Evolutionary conservation across 345 rosid genomes (phyloP).

Genomic region (Streptanthus diversifolius): DNA sequence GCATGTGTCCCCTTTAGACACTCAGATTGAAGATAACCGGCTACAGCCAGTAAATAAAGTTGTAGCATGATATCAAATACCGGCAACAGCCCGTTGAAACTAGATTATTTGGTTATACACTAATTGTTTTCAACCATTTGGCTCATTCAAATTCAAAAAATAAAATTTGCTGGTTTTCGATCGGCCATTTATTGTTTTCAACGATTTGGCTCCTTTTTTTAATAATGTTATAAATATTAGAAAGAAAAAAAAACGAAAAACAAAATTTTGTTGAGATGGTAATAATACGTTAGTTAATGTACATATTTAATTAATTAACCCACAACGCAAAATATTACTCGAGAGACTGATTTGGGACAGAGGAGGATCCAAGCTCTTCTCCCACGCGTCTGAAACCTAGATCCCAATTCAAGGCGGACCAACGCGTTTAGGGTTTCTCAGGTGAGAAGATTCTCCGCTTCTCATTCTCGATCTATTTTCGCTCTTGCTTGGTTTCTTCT

Average conservation of each 20-base stretch:
- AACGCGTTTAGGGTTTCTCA: constrained; percentile 10
- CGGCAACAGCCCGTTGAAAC: constrained; percentile 23
- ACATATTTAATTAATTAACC: not conserved
- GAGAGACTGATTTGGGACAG: not conserved
- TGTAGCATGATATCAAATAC: not conserved
- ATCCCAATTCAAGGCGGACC: not conserved
- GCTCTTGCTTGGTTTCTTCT: not conserved
- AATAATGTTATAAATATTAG: no score
- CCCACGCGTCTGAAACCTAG: constrained; percentile 6
- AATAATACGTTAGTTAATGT: no score
- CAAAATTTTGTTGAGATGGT: no score
- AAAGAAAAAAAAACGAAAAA: no score
- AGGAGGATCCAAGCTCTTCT: constrained; percentile 3
- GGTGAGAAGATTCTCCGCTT: constrained; percentile 10
- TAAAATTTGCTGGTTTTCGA: not conserved
- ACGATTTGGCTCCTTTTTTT: not conserved
- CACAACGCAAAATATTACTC: not conserved
- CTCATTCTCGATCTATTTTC: constrained; percentile 5
- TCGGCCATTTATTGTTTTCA: not conserved
- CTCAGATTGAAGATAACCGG: constrained; percentile 14
- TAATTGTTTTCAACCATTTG: not conserved
- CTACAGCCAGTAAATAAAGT: constrained; percentile 7
- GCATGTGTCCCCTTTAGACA: not conserved
- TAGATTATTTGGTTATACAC: not conserved
- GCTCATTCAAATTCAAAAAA: not conserved